Evolutionary conservation across 2,329 filamentous ascomycete species (phyloP).

Genomic region (Hypoxylon rubiginosum): DNA sequence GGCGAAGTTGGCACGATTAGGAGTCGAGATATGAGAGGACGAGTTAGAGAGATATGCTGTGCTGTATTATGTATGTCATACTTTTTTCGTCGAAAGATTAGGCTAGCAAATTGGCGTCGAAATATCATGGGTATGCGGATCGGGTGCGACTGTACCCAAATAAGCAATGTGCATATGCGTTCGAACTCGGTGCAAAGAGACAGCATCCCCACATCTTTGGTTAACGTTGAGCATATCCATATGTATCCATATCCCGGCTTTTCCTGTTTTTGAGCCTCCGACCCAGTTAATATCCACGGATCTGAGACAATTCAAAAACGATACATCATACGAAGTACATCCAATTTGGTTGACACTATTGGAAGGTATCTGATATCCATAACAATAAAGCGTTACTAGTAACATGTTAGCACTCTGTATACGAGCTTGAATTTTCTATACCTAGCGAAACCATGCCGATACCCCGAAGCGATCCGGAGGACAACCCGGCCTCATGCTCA

Average conservation of each 20-base stretch:
- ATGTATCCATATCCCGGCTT: conserved; percentile 4
- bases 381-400: neutral
- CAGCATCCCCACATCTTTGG: conserved; percentile 8
- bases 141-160: neutral
- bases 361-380: neutral
- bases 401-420: neutral
- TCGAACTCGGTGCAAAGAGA: neutral
- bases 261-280: conserved; percentile 31
- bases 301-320: too few relatives aligned
- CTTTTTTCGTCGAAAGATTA: neutral
- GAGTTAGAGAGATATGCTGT: neutral
- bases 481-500: conserved; percentile 52
- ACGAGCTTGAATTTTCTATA: neutral
- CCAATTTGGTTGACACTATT: neutral
- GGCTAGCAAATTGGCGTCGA: conserved; percentile 4
- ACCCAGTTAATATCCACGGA: neutral
- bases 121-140: neutral
- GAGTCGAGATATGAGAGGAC: neutral
- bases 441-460: neutral
- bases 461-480: conserved; percentile 53
- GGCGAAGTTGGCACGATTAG: conserved; percentile 13
- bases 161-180: neutral
- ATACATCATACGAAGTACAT: too few relatives aligned
- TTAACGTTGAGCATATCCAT: too few relatives aligned
- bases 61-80: neutral